Evolutionary conservation across 805 yeast genomes (phyloP), one percentile per base, ranked within the genome.

Genomic region (Candida silvatica): DNA sequence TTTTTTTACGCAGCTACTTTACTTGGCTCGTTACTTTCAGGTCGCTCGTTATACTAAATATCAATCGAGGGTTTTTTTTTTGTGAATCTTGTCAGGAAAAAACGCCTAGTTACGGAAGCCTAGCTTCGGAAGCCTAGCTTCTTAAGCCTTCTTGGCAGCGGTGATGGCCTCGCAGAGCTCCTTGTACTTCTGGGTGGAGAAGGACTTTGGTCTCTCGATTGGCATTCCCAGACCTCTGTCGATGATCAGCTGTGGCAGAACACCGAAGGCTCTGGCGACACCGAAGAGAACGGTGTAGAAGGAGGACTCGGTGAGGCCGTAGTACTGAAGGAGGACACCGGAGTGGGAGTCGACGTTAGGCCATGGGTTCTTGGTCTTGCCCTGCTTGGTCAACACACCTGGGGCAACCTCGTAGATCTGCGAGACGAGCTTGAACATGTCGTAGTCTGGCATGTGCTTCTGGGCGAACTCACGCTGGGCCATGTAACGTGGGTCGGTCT

Each of bases 301-400:
- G 29, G 83, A 73, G 51, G 76, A 77, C 69, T 82, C 86, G 37
- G 80, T 79, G 56, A 82, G 66, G 50, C 94, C 94, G 67, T 82
- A 82, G 73, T 83, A 78, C 64, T 82, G 88, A 62, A 82, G 70
- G 49, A 83, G 64, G 43, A 81, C 86, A 66, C 94, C 94, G 34
- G 90, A 80, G 66, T 80, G 86, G 36, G 92, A 80, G 65, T 82
- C 94, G 46, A 82, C 94, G 58, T 82, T 82, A 64, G 94, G 92
- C 87, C 87, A 82, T 65, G 92, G 92, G 75, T 82, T 82, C 75
- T 82, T 81, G 56, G 90, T 82, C 75, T 83, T 83, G 61, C 90
- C 92, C 62, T 82, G 90, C 65, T 79, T 69, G 49, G 82, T 77
- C 49, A 82, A 71, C 34, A 82, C 90, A 47, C 61, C 71, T 62